These are phyloP conservation scores for Davidsoniella australis DNA, from an alignment of 2,329 filamentous ascomycete species.

Conservation along the genomic window DNA sequence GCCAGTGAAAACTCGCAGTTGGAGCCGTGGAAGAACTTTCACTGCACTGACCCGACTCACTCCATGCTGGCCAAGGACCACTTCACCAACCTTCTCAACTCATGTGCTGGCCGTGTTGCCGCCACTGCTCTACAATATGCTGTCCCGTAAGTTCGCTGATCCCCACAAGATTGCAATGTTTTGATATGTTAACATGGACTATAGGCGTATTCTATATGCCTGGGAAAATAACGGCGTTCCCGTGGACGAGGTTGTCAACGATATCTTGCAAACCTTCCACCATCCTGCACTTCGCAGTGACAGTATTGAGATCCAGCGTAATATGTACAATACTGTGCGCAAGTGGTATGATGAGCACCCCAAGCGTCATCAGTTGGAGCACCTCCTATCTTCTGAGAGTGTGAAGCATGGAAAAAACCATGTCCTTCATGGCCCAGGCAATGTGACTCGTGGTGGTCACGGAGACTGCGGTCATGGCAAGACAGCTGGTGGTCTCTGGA, in stretches of 20 bases:
- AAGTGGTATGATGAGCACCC: conserved; percentile 59
- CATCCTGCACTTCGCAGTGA: conserved; percentile 72
- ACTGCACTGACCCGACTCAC: conserved; percentile 63
- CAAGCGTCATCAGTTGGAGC: conserved; percentile 51
- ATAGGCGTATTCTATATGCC: conserved; percentile 59
- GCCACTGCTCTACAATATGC: conserved; percentile 68
- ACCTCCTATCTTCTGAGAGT: conserved; percentile 63
- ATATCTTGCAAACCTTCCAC: conserved; percentile 72
- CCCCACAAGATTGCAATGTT: conserved; percentile 18
- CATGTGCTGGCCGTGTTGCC: conserved; percentile 58
- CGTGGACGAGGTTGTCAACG: conserved; percentile 66
- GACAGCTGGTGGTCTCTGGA: conserved; percentile 42
- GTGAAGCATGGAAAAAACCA: conserved; percentile 77
- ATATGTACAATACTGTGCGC: conserved; percentile 78
- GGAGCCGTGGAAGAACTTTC: conserved; percentile 62
- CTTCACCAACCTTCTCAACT: conserved; percentile 64
- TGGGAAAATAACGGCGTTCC: conserved; percentile 80
- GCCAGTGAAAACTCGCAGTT: conserved; percentile 58
- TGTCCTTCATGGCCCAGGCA: conserved; percentile 25
- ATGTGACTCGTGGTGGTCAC: conserved; percentile 24
- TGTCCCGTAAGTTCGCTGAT: conserved; percentile 44
- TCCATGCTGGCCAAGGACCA: conserved; percentile 75
- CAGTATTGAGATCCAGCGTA: conserved; percentile 59
- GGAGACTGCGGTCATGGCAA: conserved; percentile 37
- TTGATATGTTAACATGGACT: conserved; percentile 1